These are phyloP conservation scores for Chrysosporium keratinophilum DNA, from an alignment of 2,329 filamentous ascomycete species.

Conservation along the genomic window DNA sequence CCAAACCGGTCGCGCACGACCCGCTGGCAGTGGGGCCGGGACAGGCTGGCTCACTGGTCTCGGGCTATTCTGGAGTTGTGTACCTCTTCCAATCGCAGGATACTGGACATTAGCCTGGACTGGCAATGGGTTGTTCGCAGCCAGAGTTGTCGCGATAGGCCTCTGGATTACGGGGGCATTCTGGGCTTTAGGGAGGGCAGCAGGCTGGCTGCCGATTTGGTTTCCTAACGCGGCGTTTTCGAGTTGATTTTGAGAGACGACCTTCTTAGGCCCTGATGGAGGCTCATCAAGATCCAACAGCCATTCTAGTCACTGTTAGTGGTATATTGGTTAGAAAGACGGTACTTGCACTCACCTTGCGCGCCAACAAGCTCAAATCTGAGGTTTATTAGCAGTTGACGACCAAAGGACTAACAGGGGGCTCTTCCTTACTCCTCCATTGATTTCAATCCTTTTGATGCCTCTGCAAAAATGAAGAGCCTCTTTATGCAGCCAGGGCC, in stretches of 20 bases:
- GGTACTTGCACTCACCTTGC: constrained; percentile 5
- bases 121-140: background rate
- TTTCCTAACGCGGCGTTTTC: background rate
- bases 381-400: constrained; percentile 4
- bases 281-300: constrained; percentile 5
- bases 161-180: background rate
- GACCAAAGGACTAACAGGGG: background rate
- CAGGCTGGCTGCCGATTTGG: background rate
- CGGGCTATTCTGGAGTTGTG: background rate
- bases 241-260: background rate
- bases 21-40: background rate
- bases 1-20: background rate
- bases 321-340: background rate
- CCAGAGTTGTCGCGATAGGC: background rate
- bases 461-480: too few relatives aligned
- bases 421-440: constrained; percentile 12
- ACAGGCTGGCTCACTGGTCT: background rate
- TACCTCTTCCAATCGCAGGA: background rate
- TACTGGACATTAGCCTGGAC: background rate
- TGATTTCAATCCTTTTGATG: background rate
- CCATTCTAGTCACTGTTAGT: constrained; percentile 8
- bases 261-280: background rate
- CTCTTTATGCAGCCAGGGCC: background rate
- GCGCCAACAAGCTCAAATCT: constrained; percentile 13
- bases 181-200: background rate